Percentiles rank a stretch among this genome's conserved stretches.
phyloP scores from a whole-genome alignment of 2,329 filamentous ascomycete species.

The Fusarium napiforme region DNA sequence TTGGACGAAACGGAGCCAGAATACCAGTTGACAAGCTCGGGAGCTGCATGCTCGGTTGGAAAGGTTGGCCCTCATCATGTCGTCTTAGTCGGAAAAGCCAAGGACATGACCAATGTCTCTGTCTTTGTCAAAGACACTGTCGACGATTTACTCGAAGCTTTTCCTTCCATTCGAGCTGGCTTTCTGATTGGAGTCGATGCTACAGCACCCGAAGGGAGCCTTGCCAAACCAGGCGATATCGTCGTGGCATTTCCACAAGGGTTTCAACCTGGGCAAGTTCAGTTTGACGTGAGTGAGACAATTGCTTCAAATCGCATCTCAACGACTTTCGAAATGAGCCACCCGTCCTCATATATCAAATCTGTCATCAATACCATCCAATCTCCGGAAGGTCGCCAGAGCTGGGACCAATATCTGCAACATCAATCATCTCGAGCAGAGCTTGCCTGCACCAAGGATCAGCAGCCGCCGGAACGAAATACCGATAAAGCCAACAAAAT shows the following conservation, averaged over 20 bases:
- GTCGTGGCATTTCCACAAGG: background rate
- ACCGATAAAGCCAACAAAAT: no score
- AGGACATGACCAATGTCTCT: rapidly evolving
- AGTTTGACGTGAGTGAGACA: background rate
- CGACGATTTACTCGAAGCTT: background rate
- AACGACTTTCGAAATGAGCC: background rate
- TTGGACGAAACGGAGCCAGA: rapidly evolving
- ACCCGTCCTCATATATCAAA: rapidly evolving
- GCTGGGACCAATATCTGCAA: background rate
- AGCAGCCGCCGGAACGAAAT: no score
- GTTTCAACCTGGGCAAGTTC: background rate
- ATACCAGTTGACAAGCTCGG: background rate
- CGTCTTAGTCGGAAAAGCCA: background rate
- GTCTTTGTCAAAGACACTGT: rapidly evolving
- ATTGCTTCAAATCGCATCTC: rapidly evolving
- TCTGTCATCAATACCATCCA: rapidly evolving
- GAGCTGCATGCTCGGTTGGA: background rate
- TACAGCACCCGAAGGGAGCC: rapidly evolving
- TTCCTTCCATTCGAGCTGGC: background rate
- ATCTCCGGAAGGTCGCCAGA: rapidly evolving
- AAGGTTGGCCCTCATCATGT: background rate
- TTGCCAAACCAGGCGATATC: background rate
- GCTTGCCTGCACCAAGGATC: background rate
- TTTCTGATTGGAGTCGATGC: background rate
- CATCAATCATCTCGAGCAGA: background rate